phyloP scores from a whole-genome alignment of 1,284 basidiomycete species.

The Ustilago esculenta region DNA sequence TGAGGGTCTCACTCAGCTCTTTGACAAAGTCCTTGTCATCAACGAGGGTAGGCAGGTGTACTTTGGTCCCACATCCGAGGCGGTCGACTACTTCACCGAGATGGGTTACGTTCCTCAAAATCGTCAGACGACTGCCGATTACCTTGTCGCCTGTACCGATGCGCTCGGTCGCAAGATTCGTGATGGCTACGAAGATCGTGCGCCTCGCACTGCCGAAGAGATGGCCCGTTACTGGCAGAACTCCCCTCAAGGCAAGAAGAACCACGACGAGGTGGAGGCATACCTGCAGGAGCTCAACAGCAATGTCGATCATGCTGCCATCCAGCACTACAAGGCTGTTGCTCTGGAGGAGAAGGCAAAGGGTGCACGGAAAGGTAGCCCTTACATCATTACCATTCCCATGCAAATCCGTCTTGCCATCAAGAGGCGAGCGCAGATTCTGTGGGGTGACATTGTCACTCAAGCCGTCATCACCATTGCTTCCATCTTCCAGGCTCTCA shows the following conservation, averaged over 20 bases:
- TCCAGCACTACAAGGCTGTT: conserved; percentile 36
- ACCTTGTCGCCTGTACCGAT: conserved; percentile 69
- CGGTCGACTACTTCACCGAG: conserved; percentile 53
- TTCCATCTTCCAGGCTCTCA: conserved; percentile 72
- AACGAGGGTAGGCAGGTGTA: conserved; percentile 64
- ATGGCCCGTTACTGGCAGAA: conserved; percentile 45
- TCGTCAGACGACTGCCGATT: conserved; percentile 62
- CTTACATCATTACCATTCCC: conserved; percentile 54
- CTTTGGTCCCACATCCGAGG: conserved; percentile 55
- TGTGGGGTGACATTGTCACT: conserved; percentile 72
- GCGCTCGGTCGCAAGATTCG: conserved; percentile 67
- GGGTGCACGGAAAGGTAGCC: conserved; percentile 23
- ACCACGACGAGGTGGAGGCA: conserved; percentile 38
- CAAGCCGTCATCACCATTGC: conserved; percentile 62
- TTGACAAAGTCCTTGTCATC: conserved; percentile 62
- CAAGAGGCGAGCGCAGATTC: conserved; percentile 75
- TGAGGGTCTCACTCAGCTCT: conserved; percentile 53
- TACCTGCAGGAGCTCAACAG: conserved; percentile 38
- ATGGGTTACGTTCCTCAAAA: conserved; percentile 69
- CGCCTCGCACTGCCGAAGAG: conserved; percentile 58
- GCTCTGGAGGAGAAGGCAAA: conserved; percentile 48
- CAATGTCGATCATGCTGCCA: conserved; percentile 20
- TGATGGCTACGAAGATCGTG: conserved; percentile 57
- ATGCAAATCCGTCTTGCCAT: conserved; percentile 76
- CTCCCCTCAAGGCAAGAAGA: conserved; percentile 42